Base-by-base conservation (phyloP, 2,329 filamentous ascomycete genomes). In the Claviceps sp. region DNA sequence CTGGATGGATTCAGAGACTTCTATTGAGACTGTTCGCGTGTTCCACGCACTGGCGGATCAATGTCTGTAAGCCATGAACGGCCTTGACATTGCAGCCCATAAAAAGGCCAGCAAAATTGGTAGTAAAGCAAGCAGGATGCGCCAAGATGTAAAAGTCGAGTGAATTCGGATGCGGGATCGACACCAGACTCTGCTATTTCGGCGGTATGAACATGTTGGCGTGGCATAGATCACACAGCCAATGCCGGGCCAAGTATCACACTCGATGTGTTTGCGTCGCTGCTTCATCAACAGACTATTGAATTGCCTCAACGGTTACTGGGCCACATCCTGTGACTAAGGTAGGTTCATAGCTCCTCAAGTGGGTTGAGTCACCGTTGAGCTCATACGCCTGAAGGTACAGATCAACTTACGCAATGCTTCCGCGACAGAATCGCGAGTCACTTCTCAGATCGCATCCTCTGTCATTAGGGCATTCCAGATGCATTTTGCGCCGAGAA, bases 401-500 rank as follows among this genome's bases (percentile, higher is more conserved):
- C 38, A 17, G 47, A 14, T 30, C 10, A n/a, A 66, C 73, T 52
- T 62, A 81, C 78, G 70, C 71, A 0, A 82, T 74, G 52, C 75
- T 81, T 2, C 79, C 78, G 40, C 78, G 67, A 58, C 79, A 83
- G 64, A 83, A 84, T 30, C 72, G 69, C 47, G 78, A 61, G 58
- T 83, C 80, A 55, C 76, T 82, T 4, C 77, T 72, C 34, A 83
- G 61, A 55, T 81, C 78, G 55, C 79, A 83, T 13, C 71, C 67
- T 51, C 66, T 66, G 56, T 79, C 70, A 52, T 78, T 80, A 4
- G 82, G 84, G 58, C 82, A 84, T 57, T 85, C 78, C 8, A 87
- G 73, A 53, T 84, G 80, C 39, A 81, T 70, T 46, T 70, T 74
- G 17, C 81, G 74, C 13, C 84, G 75, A 58, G 84, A 74, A 54